Base-by-base conservation (phyloP, 495 filamentous ascomycete species). In the Trichoderma orchidacearum region DNA sequence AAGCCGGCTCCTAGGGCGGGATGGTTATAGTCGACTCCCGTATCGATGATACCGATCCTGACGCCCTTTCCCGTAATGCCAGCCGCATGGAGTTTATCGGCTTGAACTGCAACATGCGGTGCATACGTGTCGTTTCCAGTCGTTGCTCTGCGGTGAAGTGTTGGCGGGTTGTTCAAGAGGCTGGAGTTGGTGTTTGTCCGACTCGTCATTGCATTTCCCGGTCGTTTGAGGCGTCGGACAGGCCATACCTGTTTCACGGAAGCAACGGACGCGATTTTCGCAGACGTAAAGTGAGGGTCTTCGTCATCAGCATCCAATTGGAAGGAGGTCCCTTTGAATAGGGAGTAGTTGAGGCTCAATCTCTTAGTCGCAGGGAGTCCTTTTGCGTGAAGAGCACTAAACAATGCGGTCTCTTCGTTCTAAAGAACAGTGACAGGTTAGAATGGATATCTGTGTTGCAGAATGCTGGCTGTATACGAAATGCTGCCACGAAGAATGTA, bases 1-100 rank as follows among this genome's bases (percentile, higher is more conserved):
- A 81, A 76, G 56, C 78, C 80, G 48, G 78, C 80, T 25, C 80
- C 80, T 6, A 83, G 70, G 7, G 78, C 77, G 2, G 80, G 78
- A 53, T 82, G 80, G 0, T 61, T 73, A 60, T 79, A 83, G 60
- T 83, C 80, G 58, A 75, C 71, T 51, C 75, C 75, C 1, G 72
- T 75, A 56, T 78, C 75, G 34, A 78, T 68, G n/a, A 78, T 65
- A 30, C 58, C 73, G 54, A 78, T 67, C 61, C 73, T 76, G 65
- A 78, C 64, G 48, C 72, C 73, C 60, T 69, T 68, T 7, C 75
- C 75, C 5, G 63, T 72, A 55, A 71, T 57, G 5, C 72, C 75
- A 23, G 68, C 60, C 35, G 69, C 70, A 38, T 65, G 67, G 54
- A 78, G 69, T 67, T 70, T 70, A 64, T 75, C 70, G 30, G 76